phyloP scores from a whole-genome alignment of 2,329 filamentous ascomycete species.

The Daldinia sp. region DNA sequence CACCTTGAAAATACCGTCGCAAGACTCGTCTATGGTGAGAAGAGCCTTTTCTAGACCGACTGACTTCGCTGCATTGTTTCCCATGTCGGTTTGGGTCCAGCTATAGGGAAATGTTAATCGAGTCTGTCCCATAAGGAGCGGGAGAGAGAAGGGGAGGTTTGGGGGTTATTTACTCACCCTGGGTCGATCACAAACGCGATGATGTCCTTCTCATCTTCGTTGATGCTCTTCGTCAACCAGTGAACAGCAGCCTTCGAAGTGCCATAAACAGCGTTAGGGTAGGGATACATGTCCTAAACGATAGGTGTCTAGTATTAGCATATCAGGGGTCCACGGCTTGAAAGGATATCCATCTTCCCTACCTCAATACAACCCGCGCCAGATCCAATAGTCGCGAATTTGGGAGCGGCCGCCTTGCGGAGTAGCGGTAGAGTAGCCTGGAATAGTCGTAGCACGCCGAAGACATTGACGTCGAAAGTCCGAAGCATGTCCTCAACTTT shows the following conservation, averaged over 20 bases:
- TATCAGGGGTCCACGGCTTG: not conserved
- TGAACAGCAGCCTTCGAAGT: conserved; percentile 56
- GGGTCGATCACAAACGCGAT: conserved; percentile 51
- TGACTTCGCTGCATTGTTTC: conserved; percentile 52
- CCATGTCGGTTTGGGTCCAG: conserved; percentile 58
- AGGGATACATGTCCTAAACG: conserved; percentile 34
- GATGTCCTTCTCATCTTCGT: conserved; percentile 52
- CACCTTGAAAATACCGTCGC: conserved; percentile 50
- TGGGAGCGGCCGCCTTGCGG: conserved; percentile 44
- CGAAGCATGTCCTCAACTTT: conserved; percentile 54
- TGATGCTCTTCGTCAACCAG: conserved; percentile 51
- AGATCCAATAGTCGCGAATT: conserved; percentile 56
- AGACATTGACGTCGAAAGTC: conserved; percentile 59
- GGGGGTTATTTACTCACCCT: conserved; percentile 31
- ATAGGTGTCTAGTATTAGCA: not conserved
- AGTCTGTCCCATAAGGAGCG: not conserved
- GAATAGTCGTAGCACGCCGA: conserved; percentile 58
- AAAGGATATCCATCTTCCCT: not conserved
- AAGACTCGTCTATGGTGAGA: conserved; percentile 53
- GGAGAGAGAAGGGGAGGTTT: no score
- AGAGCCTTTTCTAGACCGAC: conserved; percentile 52
- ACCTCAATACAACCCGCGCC: conserved; percentile 40
- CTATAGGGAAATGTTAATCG: conserved; percentile 3
- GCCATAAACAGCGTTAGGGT: conserved; percentile 57
- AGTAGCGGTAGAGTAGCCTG: conserved; percentile 59